Base-by-base conservation (phyloP, 2,329 filamentous ascomycete genomes). In the Aureobasidium sp. region DNA sequence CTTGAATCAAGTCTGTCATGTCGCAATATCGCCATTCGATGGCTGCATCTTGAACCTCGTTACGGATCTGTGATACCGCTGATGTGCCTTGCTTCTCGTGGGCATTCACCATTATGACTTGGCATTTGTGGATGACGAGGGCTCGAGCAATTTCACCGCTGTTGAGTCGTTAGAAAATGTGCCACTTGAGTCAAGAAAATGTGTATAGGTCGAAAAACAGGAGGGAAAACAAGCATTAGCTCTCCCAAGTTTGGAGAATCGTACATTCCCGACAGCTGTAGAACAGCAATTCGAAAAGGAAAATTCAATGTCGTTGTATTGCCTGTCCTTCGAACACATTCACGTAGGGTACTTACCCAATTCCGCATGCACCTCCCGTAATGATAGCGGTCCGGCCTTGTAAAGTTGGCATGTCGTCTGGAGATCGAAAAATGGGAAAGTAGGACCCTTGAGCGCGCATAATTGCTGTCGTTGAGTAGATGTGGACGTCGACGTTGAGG, bases 401-500 rank as follows among this genome's bases (percentile, higher is more conserved):
- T 44, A 56, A 39, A 44, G 50, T 38, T 24, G 44, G 41, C 38
- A 50, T 44, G 24, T 32, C 27, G 16, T 55, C 53, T 29, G 39
- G 12, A 38, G 41, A 37, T 42, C 27, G 40, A 35, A 56, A 41
- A 11, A 56, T 2, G 29, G 50, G 50, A 51, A 51, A 51, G 37
- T 51, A 51, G 14, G 48, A 41, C 5, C 12, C 37, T 24, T 22
- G 25, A 21, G 25, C 48, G 11, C 32, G 48, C 48, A 40, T 40
- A 1, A 24, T 41, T 17, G 16, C 5, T 34, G 6, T 25, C 25
- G 48, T 25, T 25, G 19, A 14, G 22, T 25, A 4, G 14, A 22
- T 35, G 16, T 10, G 24, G 25, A 19, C 12, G 60, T 93, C 88
- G 17, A 90, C 86, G 44, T 97, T 77, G 61, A 97, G 89, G 12